These are phyloP conservation scores for Gigaspora rosea DNA, from an alignment of 192 early-diverging fungal species.

Conservation along the genomic window DNA sequence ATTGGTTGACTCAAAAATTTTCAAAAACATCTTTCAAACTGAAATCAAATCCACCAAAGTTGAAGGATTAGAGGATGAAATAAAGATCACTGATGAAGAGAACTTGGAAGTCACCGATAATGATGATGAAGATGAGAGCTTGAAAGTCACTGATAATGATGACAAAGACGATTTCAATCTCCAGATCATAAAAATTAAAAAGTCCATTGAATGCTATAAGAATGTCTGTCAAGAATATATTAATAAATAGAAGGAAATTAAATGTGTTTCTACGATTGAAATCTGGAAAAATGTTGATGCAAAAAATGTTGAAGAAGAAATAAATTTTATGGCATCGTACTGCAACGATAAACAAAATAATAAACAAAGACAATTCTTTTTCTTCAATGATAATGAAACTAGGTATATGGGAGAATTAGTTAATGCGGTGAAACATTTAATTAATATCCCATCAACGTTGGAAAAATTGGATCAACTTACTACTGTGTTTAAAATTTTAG, in stretches of 20 bases:
- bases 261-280: neutral
- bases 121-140: no score
- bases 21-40: neutral
- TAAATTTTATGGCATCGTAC: neutral
- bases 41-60: neutral
- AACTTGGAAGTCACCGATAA: no score
- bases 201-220: neutral
- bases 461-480: no score
- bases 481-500: neutral
- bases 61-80: neutral
- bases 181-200: neutral
- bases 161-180: no score
- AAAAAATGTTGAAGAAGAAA: constrained; percentile 4
- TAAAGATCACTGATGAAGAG: neutral
- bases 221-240: neutral
- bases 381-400: no score
- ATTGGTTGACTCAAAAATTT: neutral
- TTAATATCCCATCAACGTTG: neutral
- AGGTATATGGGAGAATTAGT: no score
- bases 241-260: constrained; percentile 3
- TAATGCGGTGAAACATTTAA: neutral
- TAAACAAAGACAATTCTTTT: neutral
- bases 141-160: no score
- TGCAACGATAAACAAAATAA: neutral
- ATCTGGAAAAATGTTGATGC: constrained; percentile 23